Conservation (phyloP, 441 rosid genomes). For the Populus hybrid region DNA sequence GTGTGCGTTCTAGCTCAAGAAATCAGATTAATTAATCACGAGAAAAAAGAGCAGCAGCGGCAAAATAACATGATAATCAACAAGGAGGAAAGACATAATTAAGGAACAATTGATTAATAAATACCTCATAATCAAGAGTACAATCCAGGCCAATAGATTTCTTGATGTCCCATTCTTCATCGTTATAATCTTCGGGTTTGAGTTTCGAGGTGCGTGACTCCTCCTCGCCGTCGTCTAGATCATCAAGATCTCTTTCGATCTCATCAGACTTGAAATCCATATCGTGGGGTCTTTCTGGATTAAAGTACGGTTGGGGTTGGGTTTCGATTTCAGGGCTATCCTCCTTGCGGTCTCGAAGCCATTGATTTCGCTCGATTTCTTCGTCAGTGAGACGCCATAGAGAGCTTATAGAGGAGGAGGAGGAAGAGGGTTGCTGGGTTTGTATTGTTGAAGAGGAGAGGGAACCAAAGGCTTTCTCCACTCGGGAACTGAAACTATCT, state of each 20-base stretch:
- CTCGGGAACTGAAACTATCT: slow-evolving; percentile 68
- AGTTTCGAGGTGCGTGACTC: slow-evolving; percentile 12
- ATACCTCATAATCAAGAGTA: slow-evolving; percentile 79
- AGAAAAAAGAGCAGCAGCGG: background rate
- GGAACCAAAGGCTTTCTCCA: slow-evolving; percentile 65
- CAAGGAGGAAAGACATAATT: background rate
- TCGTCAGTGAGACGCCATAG: slow-evolving; percentile 73
- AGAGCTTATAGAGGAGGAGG: slow-evolving; percentile 37
- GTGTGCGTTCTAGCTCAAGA: background rate
- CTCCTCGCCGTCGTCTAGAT: slow-evolving; percentile 43
- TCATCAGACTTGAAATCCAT: slow-evolving; percentile 16
- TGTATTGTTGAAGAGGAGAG: slow-evolving; percentile 33
- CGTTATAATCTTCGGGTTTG: slow-evolving; percentile 62
- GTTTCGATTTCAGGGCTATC: slow-evolving; percentile 19
- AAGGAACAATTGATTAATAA: too few relatives aligned
- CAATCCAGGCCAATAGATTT: slow-evolving; percentile 71
- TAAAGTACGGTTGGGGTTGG: background rate
- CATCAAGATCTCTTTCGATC: slow-evolving; percentile 50
- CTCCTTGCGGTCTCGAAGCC: slow-evolving; percentile 43
- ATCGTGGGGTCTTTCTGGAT: slow-evolving; percentile 5
- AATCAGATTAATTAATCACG: background rate
- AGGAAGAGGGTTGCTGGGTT: background rate
- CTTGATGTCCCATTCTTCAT: slow-evolving; percentile 87
- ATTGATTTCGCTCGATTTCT: slow-evolving; percentile 48
- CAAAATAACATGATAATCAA: background rate